A percentile compares a stretch with the other conserved stretches of the same genome.
Evolutionary conservation across 495 filamentous ascomycete species (phyloP).

Genomic region (Aspergillus haitiensis): DNA sequence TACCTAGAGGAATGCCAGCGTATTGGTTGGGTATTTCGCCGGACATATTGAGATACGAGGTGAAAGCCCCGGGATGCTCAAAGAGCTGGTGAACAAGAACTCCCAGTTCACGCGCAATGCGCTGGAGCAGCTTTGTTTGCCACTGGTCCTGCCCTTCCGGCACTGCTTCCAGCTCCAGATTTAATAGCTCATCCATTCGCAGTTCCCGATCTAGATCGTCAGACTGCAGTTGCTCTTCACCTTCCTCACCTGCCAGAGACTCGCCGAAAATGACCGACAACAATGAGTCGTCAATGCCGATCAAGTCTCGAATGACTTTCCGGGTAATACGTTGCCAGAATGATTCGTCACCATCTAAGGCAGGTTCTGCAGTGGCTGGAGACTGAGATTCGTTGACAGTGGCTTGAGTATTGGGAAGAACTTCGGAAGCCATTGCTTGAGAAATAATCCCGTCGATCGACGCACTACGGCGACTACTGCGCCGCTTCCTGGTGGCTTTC

Average conservation of each 20-base stretch:
- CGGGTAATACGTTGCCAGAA: constrained; percentile 82
- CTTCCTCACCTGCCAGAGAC: constrained; percentile 60
- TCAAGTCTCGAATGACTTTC: constrained; percentile 81
- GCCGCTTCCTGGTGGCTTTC: constrained; percentile 70
- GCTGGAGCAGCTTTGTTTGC: constrained; percentile 76
- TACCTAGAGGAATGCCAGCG: constrained; percentile 52
- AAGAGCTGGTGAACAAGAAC: constrained; percentile 78
- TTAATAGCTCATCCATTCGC: constrained; percentile 36
- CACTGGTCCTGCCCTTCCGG: constrained; percentile 55
- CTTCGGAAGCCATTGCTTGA: constrained; percentile 25
- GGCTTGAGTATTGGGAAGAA: constrained; percentile 26
- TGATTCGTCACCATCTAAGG: constrained; percentile 51
- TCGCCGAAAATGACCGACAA: constrained; percentile 89
- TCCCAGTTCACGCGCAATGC: constrained; percentile 84
- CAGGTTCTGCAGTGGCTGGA: constrained; percentile 14
- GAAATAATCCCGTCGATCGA: constrained; percentile 29
- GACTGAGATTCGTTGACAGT: constrained; percentile 24
- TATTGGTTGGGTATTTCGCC: constrained; percentile 48
- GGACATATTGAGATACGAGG: constrained; percentile 60
- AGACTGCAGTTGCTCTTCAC: constrained; percentile 5
- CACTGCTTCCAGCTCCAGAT: constrained; percentile 37
- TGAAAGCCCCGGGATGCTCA: constrained; percentile 78
- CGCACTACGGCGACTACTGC: constrained; percentile 34
- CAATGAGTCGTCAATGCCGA: constrained; percentile 85
- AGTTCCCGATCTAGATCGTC: constrained; percentile 18